Base-by-base conservation (phyloP, 495 filamentous ascomycete genomes). In the Tuber calosporum region DNA sequence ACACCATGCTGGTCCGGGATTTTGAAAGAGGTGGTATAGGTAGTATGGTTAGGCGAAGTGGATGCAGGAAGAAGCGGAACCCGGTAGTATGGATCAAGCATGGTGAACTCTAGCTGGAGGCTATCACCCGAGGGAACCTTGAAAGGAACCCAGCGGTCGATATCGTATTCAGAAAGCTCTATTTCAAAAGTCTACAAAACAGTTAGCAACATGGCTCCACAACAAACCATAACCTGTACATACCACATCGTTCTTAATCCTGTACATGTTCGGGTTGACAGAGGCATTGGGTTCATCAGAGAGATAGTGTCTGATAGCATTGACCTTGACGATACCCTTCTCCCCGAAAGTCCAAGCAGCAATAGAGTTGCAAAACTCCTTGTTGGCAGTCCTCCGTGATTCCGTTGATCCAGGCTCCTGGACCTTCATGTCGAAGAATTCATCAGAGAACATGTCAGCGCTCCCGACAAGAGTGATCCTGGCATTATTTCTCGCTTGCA, bases 51-150 rank as follows among this genome's bases (percentile, higher is more conserved):
- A 43, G 85, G 78, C 0, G 90, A 91, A 20, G 84, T 85, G 69
- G 79, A 79, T 19, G 83, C 73, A 22, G 90, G 90, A 38, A 81
- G 67, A 8, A 99, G 90, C 73, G 87, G 83, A 34, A 97, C 87
- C n/a, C 96, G 94, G 85, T 97, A 91, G 89, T 96, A 97, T 77
- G 96, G 95, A 9, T 94, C 97, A 20, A 99, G 91, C 95, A 99
- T 99, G 84, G 89, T 93, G 86, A 97, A 96, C 83, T 99, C 95
- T 72, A 99, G 91, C 82, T 99, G 95, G 20, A 98, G 82, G 39
- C 83, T 85, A 81, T 99, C 95, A 70, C 81, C 83, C 4, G 85
- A 74, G 71, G 92, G 89, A 42, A 92, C 85, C 53, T 84, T 84
- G 84, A 93, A 96, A 72, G 94, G 92, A 11, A 85, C 83, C 83